phyloP scores from a whole-genome alignment of 2,329 filamentous ascomycete species.

The Ceratocystis colombiana region DNA sequence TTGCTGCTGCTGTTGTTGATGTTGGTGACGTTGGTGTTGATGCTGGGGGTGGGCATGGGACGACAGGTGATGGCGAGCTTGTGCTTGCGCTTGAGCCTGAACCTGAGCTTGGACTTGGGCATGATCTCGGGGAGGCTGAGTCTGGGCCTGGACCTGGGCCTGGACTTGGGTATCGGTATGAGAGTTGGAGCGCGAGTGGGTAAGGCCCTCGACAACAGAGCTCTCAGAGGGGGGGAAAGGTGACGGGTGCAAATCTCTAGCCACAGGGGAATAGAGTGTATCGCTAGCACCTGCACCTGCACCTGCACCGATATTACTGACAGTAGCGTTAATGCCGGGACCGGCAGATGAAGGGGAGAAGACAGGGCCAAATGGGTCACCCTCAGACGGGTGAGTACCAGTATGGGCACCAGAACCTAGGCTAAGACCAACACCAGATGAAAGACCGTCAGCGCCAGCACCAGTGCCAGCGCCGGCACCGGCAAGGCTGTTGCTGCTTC shows the following conservation, averaged over 20 bases:
- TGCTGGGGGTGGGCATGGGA: constrained; percentile 34
- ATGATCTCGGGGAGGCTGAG: constrained; percentile 2
- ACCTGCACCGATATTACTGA: not conserved
- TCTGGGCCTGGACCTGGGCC: not conserved
- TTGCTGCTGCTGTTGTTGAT: constrained; percentile 28
- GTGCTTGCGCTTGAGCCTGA: not conserved
- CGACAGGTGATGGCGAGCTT: constrained; percentile 28
- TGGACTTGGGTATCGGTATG: not conserved
- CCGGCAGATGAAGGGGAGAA: constrained; percentile 8
- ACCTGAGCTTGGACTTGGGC: constrained; percentile 4
- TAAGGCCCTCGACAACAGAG: not conserved
- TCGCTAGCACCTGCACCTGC: not conserved
- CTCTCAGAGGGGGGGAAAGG: not conserved
- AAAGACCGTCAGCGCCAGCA: not conserved
- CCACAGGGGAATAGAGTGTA: constrained; percentile 16
- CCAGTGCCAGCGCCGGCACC: not conserved
- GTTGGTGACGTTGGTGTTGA: constrained; percentile 32
- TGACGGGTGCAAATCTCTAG: constrained; percentile 18
- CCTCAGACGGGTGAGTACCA: constrained; percentile 15
- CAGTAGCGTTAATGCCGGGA: constrained; percentile 4
- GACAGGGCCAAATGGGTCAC: not conserved
- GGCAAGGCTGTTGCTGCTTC: not conserved
- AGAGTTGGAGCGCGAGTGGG: not conserved
- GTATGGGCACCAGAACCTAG: constrained; percentile 8
- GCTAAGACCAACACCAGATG: not conserved